Percentiles rank a stretch among this genome's conserved stretches.
These are phyloP conservation scores for Cladosporium sp. DNA, from an alignment of 2,329 filamentous ascomycete species.

Conservation along the genomic window DNA sequence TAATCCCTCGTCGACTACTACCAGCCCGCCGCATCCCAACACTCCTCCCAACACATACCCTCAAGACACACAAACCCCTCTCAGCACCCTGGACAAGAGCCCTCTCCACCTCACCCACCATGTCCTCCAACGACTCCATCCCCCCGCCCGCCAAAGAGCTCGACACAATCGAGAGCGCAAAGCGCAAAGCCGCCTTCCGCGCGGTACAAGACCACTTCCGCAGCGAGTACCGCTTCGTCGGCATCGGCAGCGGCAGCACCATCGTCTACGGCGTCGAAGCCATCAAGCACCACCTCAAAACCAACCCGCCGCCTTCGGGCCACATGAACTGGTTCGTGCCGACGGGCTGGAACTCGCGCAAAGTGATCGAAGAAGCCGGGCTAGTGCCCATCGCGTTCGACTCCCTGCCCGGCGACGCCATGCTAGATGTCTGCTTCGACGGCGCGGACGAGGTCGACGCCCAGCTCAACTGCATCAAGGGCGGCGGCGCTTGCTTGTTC, in stretches of 20 bases:
- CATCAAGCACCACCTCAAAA: slow-evolving; percentile 61
- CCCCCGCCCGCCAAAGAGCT: slow-evolving; percentile 13
- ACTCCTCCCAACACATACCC: slow-evolving; percentile 3
- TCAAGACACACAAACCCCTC: background rate
- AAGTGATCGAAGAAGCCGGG: slow-evolving; percentile 78
- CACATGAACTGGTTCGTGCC: slow-evolving; percentile 79
- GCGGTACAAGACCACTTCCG: slow-evolving; percentile 74
- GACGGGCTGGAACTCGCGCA: slow-evolving; percentile 86
- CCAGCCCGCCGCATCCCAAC: slow-evolving; percentile 11
- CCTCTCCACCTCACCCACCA: slow-evolving; percentile 1
- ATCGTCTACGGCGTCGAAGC: slow-evolving; percentile 85
- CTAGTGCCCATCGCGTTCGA: slow-evolving; percentile 77
- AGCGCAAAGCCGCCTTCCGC: slow-evolving; percentile 71
- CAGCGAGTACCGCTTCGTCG: slow-evolving; percentile 63
- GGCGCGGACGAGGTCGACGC: slow-evolving; percentile 96
- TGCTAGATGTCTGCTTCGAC: slow-evolving; percentile 90
- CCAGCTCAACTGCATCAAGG: slow-evolving; percentile 95
- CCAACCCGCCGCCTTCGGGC: slow-evolving; percentile 45
- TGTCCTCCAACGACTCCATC: slow-evolving; percentile 11
- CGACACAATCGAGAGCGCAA: slow-evolving; percentile 64
- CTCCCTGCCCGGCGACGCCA: slow-evolving; percentile 62
- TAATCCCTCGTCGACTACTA: background rate
- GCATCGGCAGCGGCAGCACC: slow-evolving; percentile 79
- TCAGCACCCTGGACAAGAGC: background rate
- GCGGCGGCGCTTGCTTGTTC: slow-evolving; percentile 93